phyloP scores from a whole-genome alignment of 257 asterid species.

The Knoxia roxburghii region DNA sequence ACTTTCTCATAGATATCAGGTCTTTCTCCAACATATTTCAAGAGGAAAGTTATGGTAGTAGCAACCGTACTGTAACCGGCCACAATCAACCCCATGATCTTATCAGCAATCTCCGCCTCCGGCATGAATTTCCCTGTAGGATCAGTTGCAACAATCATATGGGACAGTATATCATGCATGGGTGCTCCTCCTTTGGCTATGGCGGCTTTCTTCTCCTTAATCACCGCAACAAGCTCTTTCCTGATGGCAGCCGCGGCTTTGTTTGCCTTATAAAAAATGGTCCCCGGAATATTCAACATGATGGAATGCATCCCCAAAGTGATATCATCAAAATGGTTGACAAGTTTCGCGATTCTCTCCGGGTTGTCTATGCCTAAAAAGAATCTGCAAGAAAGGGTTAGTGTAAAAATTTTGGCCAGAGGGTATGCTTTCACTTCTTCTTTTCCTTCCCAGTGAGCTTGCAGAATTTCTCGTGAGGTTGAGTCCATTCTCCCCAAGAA shows the following conservation, averaged over 20 bases:
- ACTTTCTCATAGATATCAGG: constrained; percentile 40
- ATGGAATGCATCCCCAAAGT: constrained; percentile 54
- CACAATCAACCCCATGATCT: constrained; percentile 58
- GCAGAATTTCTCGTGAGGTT: constrained; percentile 28
- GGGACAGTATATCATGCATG: constrained; percentile 28
- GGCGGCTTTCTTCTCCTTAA: constrained; percentile 50
- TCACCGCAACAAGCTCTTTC: constrained; percentile 43
- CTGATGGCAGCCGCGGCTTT: constrained; percentile 54
- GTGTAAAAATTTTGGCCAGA: constrained; percentile 41
- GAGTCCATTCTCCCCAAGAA: constrained; percentile 46
- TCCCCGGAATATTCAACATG: constrained; percentile 50
- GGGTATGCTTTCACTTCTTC: constrained; percentile 34
- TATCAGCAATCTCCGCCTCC: constrained; percentile 60
- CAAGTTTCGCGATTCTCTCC: constrained; percentile 36
- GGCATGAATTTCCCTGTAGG: constrained; percentile 39
- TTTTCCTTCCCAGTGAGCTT: constrained; percentile 31
- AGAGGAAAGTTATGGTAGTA: constrained; percentile 47
- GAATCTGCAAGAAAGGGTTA: constrained; percentile 49
- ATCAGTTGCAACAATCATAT: constrained; percentile 45
- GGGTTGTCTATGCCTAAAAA: constrained; percentile 50
- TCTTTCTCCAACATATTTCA: constrained; percentile 56
- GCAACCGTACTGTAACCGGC: constrained; percentile 79
- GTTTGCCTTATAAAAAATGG: constrained; percentile 41
- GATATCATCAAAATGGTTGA: constrained; percentile 44
- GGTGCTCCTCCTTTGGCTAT: constrained; percentile 17